phyloP scores from a whole-genome alignment of 345 rosid genomes.

The Citrus sp. region DNA sequence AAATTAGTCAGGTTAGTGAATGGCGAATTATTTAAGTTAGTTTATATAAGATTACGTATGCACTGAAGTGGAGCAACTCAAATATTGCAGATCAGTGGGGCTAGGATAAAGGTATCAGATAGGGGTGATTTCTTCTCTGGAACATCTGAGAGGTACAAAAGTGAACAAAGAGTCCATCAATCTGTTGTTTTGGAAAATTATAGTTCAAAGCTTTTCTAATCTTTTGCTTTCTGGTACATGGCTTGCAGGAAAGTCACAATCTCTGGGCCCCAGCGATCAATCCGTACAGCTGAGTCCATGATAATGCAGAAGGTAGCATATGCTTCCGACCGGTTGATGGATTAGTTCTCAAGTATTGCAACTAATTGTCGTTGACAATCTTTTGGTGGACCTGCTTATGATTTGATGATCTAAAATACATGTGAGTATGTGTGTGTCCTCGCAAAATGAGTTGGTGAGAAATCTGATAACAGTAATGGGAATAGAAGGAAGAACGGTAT shows the following conservation, averaged over 20 bases:
- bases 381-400: conserved; percentile 9
- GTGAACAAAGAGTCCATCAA: neutral
- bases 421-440: conserved; percentile 6
- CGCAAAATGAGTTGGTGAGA: conserved; percentile 9
- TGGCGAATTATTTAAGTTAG: neutral
- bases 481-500: conserved; percentile 12
- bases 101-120: conserved; percentile 91
- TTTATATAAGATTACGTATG: neutral
- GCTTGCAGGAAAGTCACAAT: conserved; percentile 87
- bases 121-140: conserved; percentile 95
- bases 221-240: neutral
- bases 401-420: conserved; percentile 10
- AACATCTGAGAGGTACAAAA: conserved; percentile 75
- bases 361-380: conserved; percentile 17
- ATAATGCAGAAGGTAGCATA: conserved; percentile 89
- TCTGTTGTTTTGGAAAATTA: neutral
- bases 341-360: conserved; percentile 28
- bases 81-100: conserved; percentile 75
- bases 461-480: conserved; percentile 14
- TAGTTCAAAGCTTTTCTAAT: neutral
- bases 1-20: conserved; percentile 77
- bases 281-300: conserved; percentile 85
- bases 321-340: conserved; percentile 73
- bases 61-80: conserved; percentile 12
- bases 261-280: conserved; percentile 86